Base-by-base conservation (phyloP, 768 basidiomycete species). In the Tylopilus intermedius region DNA sequence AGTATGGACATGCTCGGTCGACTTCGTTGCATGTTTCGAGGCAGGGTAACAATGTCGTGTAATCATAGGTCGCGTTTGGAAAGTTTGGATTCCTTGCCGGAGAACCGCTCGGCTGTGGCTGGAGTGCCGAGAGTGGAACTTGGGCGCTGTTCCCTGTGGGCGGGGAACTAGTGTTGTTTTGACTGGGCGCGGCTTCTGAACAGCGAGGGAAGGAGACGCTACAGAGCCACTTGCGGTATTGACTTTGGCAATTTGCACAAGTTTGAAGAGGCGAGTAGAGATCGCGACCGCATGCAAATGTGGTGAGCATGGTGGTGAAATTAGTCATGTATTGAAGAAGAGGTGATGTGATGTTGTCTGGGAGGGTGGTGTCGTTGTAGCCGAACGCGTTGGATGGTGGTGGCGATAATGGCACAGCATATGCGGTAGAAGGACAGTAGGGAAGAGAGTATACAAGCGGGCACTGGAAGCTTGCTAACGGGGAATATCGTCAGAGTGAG, bases 221-320 rank as follows among this genome's bases (percentile, higher is more conserved):
- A 68, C 92, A 94, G 32, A 88, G 77, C 90, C 90, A 94, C 32
- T 71, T 74, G 32, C 86, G 78, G 65, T 94, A 94, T 22, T 80
- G 81, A 21, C 67, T 67, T 56, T 84, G 79, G 61, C 91, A 94
- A 65, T 88, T 84, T 13, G 79, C 75, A 62, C 92, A 94, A 4
- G 81, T 80, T 26, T 88, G 80, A 21, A 92, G 67, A 0, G 87
- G 86, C 6, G 88, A 91, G 71, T 91, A 94, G 50, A 74, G 62
- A 62, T 92, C 90, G 27, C 88, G 79, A 15, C 88, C 88, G 64
- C 92, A 94, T 1, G 89, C 79, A 55, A 84, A 81, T 3, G 86
- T 87, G 30, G 79, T 76, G 8, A 94, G 79, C 18, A 81, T 77
- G 1, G 77, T 76, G 1, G 89, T 86, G 68, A 94, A 91, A 69